Conservation (phyloP, 345 rosid genomes). For the Abelmoschus esculentus region DNA sequence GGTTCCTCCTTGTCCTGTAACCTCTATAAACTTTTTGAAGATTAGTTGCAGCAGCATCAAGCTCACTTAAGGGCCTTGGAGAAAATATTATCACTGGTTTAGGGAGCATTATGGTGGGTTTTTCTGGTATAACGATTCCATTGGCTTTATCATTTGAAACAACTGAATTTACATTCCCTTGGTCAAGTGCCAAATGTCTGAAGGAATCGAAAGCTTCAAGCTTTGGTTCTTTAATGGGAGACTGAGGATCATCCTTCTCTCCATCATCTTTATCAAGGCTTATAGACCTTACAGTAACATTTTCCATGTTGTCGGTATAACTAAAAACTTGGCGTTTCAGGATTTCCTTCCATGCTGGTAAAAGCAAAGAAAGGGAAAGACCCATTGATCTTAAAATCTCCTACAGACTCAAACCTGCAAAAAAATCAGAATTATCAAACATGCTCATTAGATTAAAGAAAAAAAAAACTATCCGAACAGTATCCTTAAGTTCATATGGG, state of each 20-base stretch:
- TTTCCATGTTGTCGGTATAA: conserved; percentile 25
- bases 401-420: conserved; percentile 14
- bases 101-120: conserved; percentile 42
- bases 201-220: conserved; percentile 7
- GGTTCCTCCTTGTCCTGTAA: conserved; percentile 43
- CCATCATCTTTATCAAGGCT: conserved; percentile 24
- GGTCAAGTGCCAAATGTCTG: conserved; percentile 6
- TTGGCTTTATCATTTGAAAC: conserved; percentile 15
- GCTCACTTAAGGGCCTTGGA: conserved; percentile 52
- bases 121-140: conserved; percentile 24
- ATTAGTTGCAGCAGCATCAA: conserved; percentile 54
- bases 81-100: conserved; percentile 36
- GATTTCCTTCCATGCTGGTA: conserved; percentile 39
- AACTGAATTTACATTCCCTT: conserved; percentile 11
- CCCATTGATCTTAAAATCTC: conserved; percentile 36
- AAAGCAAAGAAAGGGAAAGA: conserved; percentile 38
- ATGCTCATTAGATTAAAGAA: conserved; percentile 2
- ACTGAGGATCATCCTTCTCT: conserved; percentile 18
- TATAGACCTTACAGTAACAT: conserved; percentile 26
- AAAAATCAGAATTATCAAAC: conserved; percentile 8
- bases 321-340: conserved; percentile 23
- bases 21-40: conserved; percentile 45
- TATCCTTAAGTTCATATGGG: not conserved
- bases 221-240: conserved; percentile 8
- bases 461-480: not conserved